Base-by-base conservation (phyloP, 805 yeast species). In the Starmera pachycereana region DNA sequence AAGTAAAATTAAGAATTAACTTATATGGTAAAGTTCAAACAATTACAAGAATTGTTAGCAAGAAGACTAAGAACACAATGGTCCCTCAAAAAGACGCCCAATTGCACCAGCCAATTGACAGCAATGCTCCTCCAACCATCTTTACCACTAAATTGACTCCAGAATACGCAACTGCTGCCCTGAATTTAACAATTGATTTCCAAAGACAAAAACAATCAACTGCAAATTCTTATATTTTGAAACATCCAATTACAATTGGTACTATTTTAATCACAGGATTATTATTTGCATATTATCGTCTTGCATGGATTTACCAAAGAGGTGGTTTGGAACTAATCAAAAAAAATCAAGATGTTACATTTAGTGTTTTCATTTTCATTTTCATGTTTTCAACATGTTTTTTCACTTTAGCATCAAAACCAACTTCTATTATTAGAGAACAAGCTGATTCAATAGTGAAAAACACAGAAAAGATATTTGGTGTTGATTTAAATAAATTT, bases 101-200 rank as follows among this genome's bases (percentile, higher is more conserved):
- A 37, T 66, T 76, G 43, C 68, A 68, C 45, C 60, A 66, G 45
- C 86, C 88, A 7, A 57, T 83, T 40, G 72, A 76, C 43, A 58
- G 51, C 1, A 62, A 67, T 30, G 69, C 68, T 1, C 71, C 76
- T 12, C 66, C 86, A 10, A 72, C 72, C 1, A 72, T 83, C 32
- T 62, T 58, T 36, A 63, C 75, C 31, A 51, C 72, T 1, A 56
- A 59, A 2, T 62, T 84, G 38, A 64, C 62, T 7, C 89, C 89
- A 1, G 74, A 71, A 28, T 65, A 68, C 33, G 66, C 81, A 1
- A 72, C 74, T 35, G 83, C 83, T 10, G 74, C 80, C 1, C 52
- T 79, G 40, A 77, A 74, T 42, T 58, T 82, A 43, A 75, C 80
- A 28, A 76, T 83, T 42, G 92, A 83, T 54, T 75, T 53, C 48